These are phyloP conservation scores for Aphanomyces invadans DNA, from an alignment of 352 stramenopile genomes.

Conservation along the genomic window DNA sequence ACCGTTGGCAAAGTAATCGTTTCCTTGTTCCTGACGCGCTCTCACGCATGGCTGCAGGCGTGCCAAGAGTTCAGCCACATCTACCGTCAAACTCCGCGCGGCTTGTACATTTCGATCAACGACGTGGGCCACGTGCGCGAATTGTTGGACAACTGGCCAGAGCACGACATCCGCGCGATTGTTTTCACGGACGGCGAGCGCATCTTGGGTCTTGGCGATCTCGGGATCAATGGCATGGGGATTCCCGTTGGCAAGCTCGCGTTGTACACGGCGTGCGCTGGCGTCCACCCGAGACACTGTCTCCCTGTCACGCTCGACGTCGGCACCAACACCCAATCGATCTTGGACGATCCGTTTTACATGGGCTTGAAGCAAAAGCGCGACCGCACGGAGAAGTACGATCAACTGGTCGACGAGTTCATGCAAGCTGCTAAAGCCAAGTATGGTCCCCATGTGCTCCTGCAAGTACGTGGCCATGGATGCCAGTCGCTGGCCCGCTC, in stretches of 20 bases:
- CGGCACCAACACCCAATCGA: conserved; percentile 93
- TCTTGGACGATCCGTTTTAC: conserved; percentile 93
- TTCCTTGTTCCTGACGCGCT: conserved; percentile 29
- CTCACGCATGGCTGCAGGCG: conserved; percentile 25
- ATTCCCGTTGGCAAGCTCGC: conserved; percentile 96
- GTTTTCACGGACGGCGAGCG: conserved; percentile 95
- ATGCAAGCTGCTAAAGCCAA: conserved; percentile 89
- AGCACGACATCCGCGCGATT: conserved; percentile 96
- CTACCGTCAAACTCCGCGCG: conserved; percentile 51
- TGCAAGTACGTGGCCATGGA: conserved; percentile 45
- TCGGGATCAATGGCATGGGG: conserved; percentile 96
- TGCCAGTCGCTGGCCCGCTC: background rate
- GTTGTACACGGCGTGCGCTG: conserved; percentile 92
- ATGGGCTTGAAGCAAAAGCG: conserved; percentile 87
- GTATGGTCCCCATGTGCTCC: conserved; percentile 75
- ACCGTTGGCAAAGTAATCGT: conserved; percentile 56
- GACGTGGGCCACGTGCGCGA: conserved; percentile 66
- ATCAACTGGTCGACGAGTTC: conserved; percentile 95
- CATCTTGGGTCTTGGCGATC: conserved; percentile 95
- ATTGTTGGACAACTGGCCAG: conserved; percentile 93
- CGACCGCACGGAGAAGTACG: conserved; percentile 84
- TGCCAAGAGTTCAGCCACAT: conserved; percentile 61
- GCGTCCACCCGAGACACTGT: conserved; percentile 90
- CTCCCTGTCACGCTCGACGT: conserved; percentile 95
- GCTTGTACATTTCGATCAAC: conserved; percentile 59